Evolutionary conservation across 2,329 filamentous ascomycete genomes (phyloP).

Genomic region (Trichoderma lentiforme): DNA sequence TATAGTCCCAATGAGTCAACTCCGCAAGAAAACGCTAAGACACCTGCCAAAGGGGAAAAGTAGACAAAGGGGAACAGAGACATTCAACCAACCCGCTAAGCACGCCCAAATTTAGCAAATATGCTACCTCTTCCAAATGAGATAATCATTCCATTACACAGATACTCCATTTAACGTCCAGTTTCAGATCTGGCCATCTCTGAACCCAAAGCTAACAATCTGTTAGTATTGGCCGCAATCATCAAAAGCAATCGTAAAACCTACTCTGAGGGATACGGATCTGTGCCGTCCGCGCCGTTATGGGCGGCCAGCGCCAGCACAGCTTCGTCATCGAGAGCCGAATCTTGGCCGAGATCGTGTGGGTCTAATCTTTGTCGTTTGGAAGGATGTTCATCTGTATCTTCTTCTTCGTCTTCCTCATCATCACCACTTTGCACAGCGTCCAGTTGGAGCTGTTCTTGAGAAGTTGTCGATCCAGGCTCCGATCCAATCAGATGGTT

Average conservation of each 20-base stretch:
- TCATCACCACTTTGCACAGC: constrained; percentile 24
- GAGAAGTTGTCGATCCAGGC: background rate
- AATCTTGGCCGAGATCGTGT: constrained; percentile 23
- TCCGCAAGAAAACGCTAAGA: constrained; percentile 1
- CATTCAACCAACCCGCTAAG: background rate
- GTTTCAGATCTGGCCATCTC: constrained; percentile 34
- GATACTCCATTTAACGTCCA: background rate
- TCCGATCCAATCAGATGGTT: constrained; percentile 12
- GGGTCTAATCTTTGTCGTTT: constrained; percentile 41
- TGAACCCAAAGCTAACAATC: constrained; percentile 38
- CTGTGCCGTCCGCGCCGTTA: constrained; percentile 35
- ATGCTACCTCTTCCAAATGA: background rate
- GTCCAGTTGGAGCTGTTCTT: constrained; percentile 16
- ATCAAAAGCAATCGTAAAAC: constrained; percentile 21
- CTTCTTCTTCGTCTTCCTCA: constrained; percentile 22
- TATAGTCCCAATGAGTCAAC: background rate
- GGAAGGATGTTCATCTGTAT: constrained; percentile 33
- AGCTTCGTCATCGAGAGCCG: constrained; percentile 41
- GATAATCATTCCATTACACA: background rate
- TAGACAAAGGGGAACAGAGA: background rate
- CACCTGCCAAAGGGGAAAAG: background rate
- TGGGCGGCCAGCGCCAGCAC: constrained; percentile 47
- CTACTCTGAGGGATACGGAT: constrained; percentile 44
- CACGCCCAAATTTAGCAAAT: background rate
- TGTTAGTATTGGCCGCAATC: background rate